Evolutionary conservation across 2,329 filamentous ascomycete genomes (phyloP), one percentile per base, ranked within the genome.

Genomic region (Exophiala alcalophila): DNA sequence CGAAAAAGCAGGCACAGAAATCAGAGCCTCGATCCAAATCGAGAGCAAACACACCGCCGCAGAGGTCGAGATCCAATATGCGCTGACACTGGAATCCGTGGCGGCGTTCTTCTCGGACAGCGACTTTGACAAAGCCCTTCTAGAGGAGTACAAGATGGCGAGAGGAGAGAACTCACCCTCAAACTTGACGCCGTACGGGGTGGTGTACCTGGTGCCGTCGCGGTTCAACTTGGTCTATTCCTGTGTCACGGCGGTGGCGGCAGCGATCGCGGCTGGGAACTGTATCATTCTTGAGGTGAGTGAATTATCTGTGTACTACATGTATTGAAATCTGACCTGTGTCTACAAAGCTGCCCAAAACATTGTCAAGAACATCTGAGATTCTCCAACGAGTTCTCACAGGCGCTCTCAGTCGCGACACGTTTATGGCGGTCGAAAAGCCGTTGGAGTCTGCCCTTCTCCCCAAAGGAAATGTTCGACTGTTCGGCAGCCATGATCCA

Each of bases 191-290:
- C 15, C 26, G 10, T 23, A 31, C n/a, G 15, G 25, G 10, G 18
- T 24, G 24, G 63, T 61, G 6, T 52, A 61, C 9, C 59, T 66
- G 18, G 43, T 56, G 8, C 61, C 62, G 1, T 58, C 56, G 4
- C 44, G 40, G 2, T 57, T 63, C 34, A 60, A 57, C 5, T 45
- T 54, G 9, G 44, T 66, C 12, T 65, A 60, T 46, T 61, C 59
- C 0, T 49, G 59, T 5, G 33, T 66, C 4, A 46, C 50, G 2
- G 54, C 63, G 3, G 31, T 65, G 24, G 57, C 58, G 2, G 60
- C 62, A 5, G 64, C 64, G 5, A 52, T 67, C 10, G 50, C 60
- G 3, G 61, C 61, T 2, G 64, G 65, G 1, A 66, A 65, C 31
- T 62, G 60, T 33, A 55, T 64, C 5, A 42, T 62, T 12, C 26